These are phyloP conservation scores for Dunaliella sp. DNA, from an alignment of 139 green algal genomes.

Conservation along the genomic window DNA sequence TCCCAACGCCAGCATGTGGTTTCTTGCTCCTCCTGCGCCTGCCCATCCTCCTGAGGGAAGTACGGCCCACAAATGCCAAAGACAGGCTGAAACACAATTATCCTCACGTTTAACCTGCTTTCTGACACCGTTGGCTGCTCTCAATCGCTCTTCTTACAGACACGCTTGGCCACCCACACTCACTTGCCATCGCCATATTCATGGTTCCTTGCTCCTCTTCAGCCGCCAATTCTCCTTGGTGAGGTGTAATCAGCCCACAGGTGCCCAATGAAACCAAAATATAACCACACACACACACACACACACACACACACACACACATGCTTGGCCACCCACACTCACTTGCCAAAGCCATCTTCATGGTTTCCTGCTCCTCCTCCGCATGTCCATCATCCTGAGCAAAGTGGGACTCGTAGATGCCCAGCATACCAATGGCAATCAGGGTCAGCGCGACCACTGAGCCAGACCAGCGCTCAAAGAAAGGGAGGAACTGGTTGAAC, in stretches of 20 bases:
- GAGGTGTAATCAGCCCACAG: no score
- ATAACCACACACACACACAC: no score
- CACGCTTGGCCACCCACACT: no score
- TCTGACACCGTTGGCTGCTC: no score
- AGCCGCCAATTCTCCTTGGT: no score
- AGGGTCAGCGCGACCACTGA: slow-evolving; percentile 88
- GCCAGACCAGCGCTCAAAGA: slow-evolving; percentile 69
- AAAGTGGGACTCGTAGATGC: slow-evolving; percentile 83
- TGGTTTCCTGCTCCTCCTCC: slow-evolving; percentile 29
- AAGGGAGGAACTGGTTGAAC: slow-evolving; percentile 74
- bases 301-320: no score
- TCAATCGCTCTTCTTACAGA: no score
- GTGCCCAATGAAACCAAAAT: no score
- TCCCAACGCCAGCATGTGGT: slow-evolving; percentile 40
- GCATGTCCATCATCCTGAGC: slow-evolving; percentile 30
- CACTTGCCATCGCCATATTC: slow-evolving; percentile 43
- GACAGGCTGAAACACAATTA: no score
- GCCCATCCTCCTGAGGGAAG: slow-evolving; percentile 36
- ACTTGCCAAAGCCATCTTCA: slow-evolving; percentile 46
- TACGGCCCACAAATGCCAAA: slow-evolving; percentile 87
- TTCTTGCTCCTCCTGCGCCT: slow-evolving; percentile 27
- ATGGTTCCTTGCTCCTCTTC: slow-evolving; percentile 32
- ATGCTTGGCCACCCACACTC: no score
- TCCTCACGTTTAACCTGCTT: no score
- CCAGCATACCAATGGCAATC: slow-evolving; percentile 87